phyloP scores from a whole-genome alignment of 1,284 basidiomycete species.

The Tranzscheliella williamsii region DNA sequence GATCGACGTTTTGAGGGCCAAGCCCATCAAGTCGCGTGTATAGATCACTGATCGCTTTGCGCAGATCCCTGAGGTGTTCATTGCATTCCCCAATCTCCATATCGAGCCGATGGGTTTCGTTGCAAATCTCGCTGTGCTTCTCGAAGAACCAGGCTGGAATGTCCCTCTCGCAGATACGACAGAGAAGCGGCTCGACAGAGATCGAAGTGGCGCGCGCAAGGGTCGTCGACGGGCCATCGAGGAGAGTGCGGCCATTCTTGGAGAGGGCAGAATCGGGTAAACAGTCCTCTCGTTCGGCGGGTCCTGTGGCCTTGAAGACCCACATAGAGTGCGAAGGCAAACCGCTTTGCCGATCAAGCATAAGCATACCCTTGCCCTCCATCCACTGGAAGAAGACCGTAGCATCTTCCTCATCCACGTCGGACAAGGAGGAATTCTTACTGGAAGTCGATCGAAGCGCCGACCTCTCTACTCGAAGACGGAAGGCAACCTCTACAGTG shows the following conservation, averaged over 20 bases:
- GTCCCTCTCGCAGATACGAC: constrained; percentile 95
- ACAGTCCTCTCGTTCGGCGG: constrained; percentile 48
- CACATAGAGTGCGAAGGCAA: constrained; percentile 96
- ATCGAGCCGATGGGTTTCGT: constrained; percentile 92
- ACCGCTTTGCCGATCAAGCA: constrained; percentile 85
- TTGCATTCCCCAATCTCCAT: constrained; percentile 92
- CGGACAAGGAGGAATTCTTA: constrained; percentile 12
- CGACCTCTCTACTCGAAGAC: constrained; percentile 69
- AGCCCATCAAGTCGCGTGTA: constrained; percentile 39
- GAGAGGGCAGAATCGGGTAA: constrained; percentile 27
- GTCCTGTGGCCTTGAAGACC: constrained; percentile 83
- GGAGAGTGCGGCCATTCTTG: constrained; percentile 18
- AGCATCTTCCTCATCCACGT: constrained; percentile 58
- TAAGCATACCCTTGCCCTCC: constrained; percentile 98
- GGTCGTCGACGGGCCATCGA: constrained; percentile 21
- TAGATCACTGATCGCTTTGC: constrained; percentile 67
- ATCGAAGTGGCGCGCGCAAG: constrained; percentile 48
- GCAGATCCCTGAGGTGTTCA: constrained; percentile 84
- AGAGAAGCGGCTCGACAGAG: constrained; percentile 77
- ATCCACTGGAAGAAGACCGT: constrained; percentile 76
- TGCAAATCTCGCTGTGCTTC: constrained; percentile 99
- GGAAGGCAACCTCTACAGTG: constrained; percentile 89
- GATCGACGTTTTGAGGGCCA: constrained; percentile 9
- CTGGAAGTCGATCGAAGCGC: constrained; percentile 58
- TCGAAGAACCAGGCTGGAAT: constrained; percentile 99